Percentiles rank a stretch among this genome's conserved stretches.
Evolutionary conservation across 495 filamentous ascomycete genomes (phyloP).

Genomic region (Xylaria bambusicola): DNA sequence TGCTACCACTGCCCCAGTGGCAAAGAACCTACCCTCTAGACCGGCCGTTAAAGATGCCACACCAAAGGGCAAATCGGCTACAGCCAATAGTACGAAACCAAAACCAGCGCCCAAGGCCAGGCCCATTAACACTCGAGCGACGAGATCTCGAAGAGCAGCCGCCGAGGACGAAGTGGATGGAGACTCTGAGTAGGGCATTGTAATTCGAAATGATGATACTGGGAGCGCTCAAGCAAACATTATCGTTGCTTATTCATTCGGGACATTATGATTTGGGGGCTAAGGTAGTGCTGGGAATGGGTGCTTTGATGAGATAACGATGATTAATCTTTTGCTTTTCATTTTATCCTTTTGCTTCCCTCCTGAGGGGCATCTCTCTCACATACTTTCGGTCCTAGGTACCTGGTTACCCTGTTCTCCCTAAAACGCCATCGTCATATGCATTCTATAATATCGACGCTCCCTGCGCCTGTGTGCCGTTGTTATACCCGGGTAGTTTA

Average conservation of each 20-base stretch:
- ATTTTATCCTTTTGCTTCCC: background rate
- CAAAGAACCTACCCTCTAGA: conserved; percentile 26
- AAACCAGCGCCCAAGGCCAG: conserved; percentile 27
- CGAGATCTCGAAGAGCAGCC: conserved; percentile 29
- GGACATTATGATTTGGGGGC: background rate
- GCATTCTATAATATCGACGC: conserved; percentile 4
- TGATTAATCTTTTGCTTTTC: background rate
- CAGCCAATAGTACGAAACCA: conserved; percentile 26
- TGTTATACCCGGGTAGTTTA: conserved; percentile 14
- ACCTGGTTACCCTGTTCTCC: background rate
- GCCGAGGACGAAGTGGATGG: conserved; percentile 16
- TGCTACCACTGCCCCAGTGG: conserved; percentile 16
- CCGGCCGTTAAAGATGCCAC: conserved; percentile 26
- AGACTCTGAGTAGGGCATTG: conserved; percentile 19
- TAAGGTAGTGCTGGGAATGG: background rate
- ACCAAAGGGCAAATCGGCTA: conserved; percentile 26
- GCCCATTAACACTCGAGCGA: conserved; percentile 27
- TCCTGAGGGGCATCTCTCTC: background rate
- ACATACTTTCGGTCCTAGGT: background rate
- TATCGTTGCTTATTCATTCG: background rate
- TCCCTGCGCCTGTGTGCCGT: background rate
- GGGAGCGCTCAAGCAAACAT: background rate
- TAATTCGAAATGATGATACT: background rate
- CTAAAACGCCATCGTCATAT: too few species aligned
- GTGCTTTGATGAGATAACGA: conserved; percentile 10